A percentile compares a stretch with the other conserved stretches of the same genome.
Evolutionary conservation across 495 filamentous ascomycete genomes (phyloP).

Genomic region (Penicillium taxi): DNA sequence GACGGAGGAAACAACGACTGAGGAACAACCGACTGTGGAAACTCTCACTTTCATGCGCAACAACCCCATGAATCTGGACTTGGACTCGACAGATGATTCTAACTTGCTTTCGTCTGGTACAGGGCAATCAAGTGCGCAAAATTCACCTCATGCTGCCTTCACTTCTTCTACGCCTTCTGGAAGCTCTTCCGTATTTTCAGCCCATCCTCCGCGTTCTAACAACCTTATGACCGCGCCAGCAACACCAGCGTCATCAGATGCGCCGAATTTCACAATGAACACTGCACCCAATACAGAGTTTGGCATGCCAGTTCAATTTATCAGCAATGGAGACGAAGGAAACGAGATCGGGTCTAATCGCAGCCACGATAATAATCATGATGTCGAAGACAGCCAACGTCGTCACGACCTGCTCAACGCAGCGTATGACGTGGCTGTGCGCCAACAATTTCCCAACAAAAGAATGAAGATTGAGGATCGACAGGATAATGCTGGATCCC

Average conservation of each 20-base stretch:
- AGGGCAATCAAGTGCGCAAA: constrained; percentile 12
- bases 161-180: constrained; percentile 22
- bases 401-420: constrained; percentile 50
- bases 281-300: constrained; percentile 5
- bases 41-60: constrained; percentile 7
- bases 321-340: constrained; percentile 13
- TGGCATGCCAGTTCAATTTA: constrained; percentile 24
- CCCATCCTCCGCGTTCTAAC: constrained; percentile 11
- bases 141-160: constrained; percentile 7
- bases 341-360: constrained; percentile 25
- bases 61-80: constrained; percentile 11
- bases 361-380: constrained; percentile 21
- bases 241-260: not conserved
- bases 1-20: not conserved
- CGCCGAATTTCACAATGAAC: constrained; percentile 8
- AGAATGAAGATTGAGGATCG: constrained; percentile 48
- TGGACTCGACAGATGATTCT: constrained; percentile 6
- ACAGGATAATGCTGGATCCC: constrained; percentile 32
- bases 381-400: constrained; percentile 15
- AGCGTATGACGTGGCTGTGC: constrained; percentile 62
- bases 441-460: constrained; percentile 55
- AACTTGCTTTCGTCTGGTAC: constrained; percentile 20
- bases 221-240: not conserved
- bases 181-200: constrained; percentile 19
- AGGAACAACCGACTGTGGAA: not conserved